Base-by-base conservation (phyloP, 2,329 filamentous ascomycete species). In the Colletotrichum paranaense region DNA sequence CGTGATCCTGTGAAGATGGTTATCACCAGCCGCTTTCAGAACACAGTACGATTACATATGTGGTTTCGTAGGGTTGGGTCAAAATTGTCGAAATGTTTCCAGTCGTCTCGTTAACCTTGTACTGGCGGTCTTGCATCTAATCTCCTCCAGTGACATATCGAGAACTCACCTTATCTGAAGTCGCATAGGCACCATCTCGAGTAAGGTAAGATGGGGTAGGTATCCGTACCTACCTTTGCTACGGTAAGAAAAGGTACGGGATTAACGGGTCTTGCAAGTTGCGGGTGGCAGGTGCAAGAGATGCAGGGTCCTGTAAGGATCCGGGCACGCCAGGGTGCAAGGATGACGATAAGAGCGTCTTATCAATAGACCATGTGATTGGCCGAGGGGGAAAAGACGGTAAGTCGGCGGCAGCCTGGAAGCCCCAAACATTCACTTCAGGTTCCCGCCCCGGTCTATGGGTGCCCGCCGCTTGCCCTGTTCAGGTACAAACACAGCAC, bases 301-400 rank as follows among this genome's bases (percentile, higher is more conserved):
- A 55, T 55, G n/a, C 46, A 64, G 62, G 62, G 46, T 64, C 62
- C 62, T 52, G 62, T 28, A 55, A 52, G 60, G 62, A 24, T 62
- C 42, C 30, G n/a, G 38, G 38, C 38, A 42, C 38, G 38, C 38
- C 38, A 42, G 26, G 26, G 11, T 49, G 35, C 16, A 26, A 19
- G 42, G 16, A 14, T 64, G 30, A 49, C n/a, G 62, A 64, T 64
- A 64, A 55, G 28, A 5, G 4, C 3, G n/a, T 8, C 62, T 64
- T 64, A 64, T 64, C 62, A 55, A 7, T 38, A n/a, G 14, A 19
- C 12, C 22, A 19, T 64, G 4, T 19, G n/a, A 64, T 64, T 64
- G 62, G 62, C 4, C 11, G 42, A 49, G 19, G 14, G 22, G 28
- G 1, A 9, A 24, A 11, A 52, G 30, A 26, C 49, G 22, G 30